phyloP scores from a whole-genome alignment of 75 land plant species.

The Larix kaempferi region DNA sequence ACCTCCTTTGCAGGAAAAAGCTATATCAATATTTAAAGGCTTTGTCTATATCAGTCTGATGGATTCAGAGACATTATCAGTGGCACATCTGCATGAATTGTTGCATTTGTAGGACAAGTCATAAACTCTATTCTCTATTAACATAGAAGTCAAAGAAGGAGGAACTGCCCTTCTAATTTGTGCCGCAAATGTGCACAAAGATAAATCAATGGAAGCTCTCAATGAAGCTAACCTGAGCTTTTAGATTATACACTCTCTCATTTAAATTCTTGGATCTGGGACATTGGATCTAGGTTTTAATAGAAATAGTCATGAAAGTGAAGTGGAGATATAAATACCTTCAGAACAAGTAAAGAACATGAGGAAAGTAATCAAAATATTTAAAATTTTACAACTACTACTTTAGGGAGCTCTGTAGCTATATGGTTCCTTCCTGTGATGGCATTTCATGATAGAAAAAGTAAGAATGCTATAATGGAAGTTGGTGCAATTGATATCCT shows the following conservation, averaged over 20 bases:
- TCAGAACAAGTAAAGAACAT: too few species aligned
- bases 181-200: conserved; percentile 77
- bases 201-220: conserved; percentile 62
- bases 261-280: too few species aligned
- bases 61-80: conserved; percentile 60
- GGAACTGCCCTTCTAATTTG: conserved; percentile 90
- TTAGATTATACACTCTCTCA: conserved; percentile 74
- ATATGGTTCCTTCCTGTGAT: too few species aligned
- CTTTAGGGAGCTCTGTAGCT: too few species aligned
- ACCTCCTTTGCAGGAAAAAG: conserved; percentile 78
- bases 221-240: conserved; percentile 44
- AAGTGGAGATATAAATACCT: too few species aligned
- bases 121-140: conserved; percentile 53
- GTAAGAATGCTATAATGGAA: conserved; percentile 66
- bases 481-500: conserved; percentile 90
- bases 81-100: conserved; percentile 54
- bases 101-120: conserved; percentile 73
- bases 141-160: conserved; percentile 69
- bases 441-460: conserved; percentile 61
- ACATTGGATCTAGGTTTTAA: too few species aligned
- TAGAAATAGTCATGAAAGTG: too few species aligned
- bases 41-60: conserved; percentile 75
- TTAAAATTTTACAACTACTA: too few species aligned
- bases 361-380: too few species aligned
- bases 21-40: conserved; percentile 84